Percentiles rank a stretch among this genome's conserved stretches.
phyloP scores from a whole-genome alignment of 1,284 basidiomycete species.

The Xerocomus minutiporus region DNA sequence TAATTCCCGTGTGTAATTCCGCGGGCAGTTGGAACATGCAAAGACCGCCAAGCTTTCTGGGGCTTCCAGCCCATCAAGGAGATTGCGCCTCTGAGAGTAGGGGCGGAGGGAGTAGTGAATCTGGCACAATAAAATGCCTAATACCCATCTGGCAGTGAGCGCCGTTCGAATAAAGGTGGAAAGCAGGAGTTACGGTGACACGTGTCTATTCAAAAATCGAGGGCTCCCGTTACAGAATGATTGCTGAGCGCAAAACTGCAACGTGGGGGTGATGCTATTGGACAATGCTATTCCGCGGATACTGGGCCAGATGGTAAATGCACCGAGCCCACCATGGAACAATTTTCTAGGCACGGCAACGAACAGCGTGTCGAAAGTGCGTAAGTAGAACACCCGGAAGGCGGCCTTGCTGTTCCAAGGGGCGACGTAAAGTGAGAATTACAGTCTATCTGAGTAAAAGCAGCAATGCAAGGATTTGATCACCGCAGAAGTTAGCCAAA shows the following conservation, averaged over 20 bases:
- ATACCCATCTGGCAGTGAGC: slow-evolving; percentile 1
- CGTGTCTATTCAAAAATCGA: slow-evolving; percentile 4
- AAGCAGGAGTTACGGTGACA: slow-evolving; percentile 6
- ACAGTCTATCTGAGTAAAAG: not conserved
- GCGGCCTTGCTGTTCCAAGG: slow-evolving; percentile 2
- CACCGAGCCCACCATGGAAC: slow-evolving; percentile 3
- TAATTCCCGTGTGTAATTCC: slow-evolving; percentile 20
- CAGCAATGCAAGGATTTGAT: not conserved
- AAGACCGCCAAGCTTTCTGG: slow-evolving; percentile 14
- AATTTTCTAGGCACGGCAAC: slow-evolving; percentile 10
- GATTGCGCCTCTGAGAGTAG: slow-evolving; percentile 3
- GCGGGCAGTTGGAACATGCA: slow-evolving; percentile 21
- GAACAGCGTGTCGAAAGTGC: slow-evolving; percentile 12
- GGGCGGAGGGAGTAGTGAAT: not conserved
- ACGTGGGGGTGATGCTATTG: slow-evolving; percentile 2
- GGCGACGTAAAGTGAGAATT: slow-evolving; percentile 13
- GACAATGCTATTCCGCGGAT: slow-evolving; percentile 20
- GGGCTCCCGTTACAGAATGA: slow-evolving; percentile 3
- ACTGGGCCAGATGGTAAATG: not conserved
- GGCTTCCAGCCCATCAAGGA: not conserved
- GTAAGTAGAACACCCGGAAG: slow-evolving; percentile 11
- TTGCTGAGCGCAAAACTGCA: not conserved
- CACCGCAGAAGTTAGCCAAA: not conserved
- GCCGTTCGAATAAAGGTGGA: slow-evolving; percentile 1
- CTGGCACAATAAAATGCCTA: slow-evolving; percentile 3